A percentile compares a stretch with the other conserved stretches of the same genome.
Evolutionary conservation across 306 rosid species (phyloP).

Genomic region (Fagus crenata): DNA sequence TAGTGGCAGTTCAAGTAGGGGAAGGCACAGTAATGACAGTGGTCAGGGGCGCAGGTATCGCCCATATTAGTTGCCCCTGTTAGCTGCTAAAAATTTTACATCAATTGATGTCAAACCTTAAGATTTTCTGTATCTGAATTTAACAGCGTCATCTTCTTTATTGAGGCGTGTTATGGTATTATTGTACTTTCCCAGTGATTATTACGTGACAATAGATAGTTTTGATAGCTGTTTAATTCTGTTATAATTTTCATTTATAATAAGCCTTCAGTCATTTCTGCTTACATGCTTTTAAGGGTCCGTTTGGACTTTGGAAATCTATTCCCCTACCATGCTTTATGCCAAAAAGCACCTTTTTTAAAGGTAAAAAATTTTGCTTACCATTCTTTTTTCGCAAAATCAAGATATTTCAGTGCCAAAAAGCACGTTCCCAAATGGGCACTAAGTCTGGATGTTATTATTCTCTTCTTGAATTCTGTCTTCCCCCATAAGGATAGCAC

Average conservation of each 20-base stretch:
- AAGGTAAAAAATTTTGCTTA: too few species aligned
- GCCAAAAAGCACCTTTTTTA: too few species aligned
- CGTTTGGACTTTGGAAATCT: too few species aligned
- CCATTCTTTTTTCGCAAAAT: too few species aligned
- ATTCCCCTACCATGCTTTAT: too few species aligned
- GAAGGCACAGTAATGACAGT: constrained; percentile 57
- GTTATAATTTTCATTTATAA: not conserved
- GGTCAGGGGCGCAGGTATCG: constrained; percentile 83
- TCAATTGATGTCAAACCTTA: constrained; percentile 8
- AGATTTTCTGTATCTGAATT: constrained; percentile 2
- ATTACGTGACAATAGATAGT: constrained; percentile 15
- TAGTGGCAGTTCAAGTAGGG: constrained; percentile 57
- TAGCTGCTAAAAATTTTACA: not conserved
- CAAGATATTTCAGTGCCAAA: too few species aligned
- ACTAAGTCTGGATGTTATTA: too few species aligned
- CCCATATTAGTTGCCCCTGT: constrained; percentile 57
- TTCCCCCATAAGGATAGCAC: too few species aligned
- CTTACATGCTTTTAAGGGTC: too few species aligned
- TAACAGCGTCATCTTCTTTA: constrained; percentile 14
- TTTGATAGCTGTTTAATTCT: constrained; percentile 2
- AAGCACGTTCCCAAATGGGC: too few species aligned
- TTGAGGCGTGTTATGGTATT: constrained; percentile 16
- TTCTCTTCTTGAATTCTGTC: too few species aligned
- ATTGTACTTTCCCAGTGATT: constrained; percentile 18
- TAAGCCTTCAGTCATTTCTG: too few species aligned